A percentile compares a stretch with the other conserved stretches of the same genome.
phyloP scores from a whole-genome alignment of 176 grass and related monocot genomes.

The Guadua angustifolia region DNA sequence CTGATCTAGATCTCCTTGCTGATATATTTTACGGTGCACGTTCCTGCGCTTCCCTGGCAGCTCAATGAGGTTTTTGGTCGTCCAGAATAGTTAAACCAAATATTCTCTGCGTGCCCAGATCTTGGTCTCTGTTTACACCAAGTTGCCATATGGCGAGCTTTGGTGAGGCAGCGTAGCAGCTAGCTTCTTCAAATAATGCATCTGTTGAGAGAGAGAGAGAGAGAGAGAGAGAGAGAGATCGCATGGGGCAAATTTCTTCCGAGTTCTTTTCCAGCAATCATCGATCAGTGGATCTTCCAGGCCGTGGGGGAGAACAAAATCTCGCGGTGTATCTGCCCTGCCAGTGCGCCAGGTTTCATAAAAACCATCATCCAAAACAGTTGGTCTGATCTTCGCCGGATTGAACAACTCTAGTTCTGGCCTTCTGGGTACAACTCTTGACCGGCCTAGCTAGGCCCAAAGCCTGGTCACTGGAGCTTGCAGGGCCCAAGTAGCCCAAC shows the following conservation, averaged over 20 bases:
- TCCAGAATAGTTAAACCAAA: background rate
- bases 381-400: too few species aligned
- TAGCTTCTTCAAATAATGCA: slow-evolving; percentile 16
- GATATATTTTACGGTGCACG: background rate
- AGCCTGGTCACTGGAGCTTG: background rate
- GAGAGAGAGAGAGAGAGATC: too few species aligned
- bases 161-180: background rate
- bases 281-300: background rate
- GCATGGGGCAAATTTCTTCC: background rate
- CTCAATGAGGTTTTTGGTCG: background rate
- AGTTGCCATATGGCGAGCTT: slow-evolving; percentile 8
- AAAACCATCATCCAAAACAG: too few species aligned
- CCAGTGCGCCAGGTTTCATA: too few species aligned
- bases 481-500: slow-evolving; percentile 37
- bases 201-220: background rate
- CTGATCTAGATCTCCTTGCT: background rate
- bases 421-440: slow-evolving; percentile 23
- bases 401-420: background rate
- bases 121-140: background rate
- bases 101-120: slow-evolving; percentile 20
- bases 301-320: slow-evolving; percentile 14
- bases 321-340: too few species aligned
- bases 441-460: slow-evolving; percentile 41
- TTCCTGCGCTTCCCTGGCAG: slow-evolving; percentile 25
- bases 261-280: background rate